phyloP scores from a whole-genome alignment of 1,139 yeast genomes.

The Taiozyma sp. region DNA sequence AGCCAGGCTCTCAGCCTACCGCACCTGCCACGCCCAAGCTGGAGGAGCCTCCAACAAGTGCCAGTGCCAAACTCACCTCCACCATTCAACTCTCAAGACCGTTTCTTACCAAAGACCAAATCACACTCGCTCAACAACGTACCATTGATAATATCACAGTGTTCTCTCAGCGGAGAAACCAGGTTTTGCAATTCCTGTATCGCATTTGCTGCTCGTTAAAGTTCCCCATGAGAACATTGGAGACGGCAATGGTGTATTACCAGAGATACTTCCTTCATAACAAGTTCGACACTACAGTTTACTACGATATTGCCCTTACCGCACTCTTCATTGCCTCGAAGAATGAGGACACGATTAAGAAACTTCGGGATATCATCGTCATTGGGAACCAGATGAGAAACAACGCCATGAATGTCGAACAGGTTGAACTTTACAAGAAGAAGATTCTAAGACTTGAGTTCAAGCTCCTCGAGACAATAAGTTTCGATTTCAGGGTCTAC shows the following conservation, averaged over 20 bases:
- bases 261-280: conserved; percentile 68
- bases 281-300: conserved; percentile 39
- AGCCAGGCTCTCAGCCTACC: not conserved
- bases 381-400: conserved; percentile 28
- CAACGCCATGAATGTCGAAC: conserved; percentile 24
- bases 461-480: conserved; percentile 65
- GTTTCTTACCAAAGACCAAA: conserved; percentile 51
- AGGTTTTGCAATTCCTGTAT: conserved; percentile 48
- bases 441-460: conserved; percentile 55
- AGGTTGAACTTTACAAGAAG: conserved; percentile 45
- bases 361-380: conserved; percentile 46
- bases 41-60: not conserved
- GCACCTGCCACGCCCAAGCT: not conserved
- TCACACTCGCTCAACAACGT: conserved; percentile 44
- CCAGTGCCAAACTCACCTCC: conserved; percentile 7
- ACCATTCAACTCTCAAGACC: conserved; percentile 57
- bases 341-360: conserved; percentile 85
- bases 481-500: conserved; percentile 65
- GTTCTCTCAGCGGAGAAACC: conserved; percentile 47
- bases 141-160: conserved; percentile 45
- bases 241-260: conserved; percentile 64
- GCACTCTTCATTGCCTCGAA: conserved; percentile 78
- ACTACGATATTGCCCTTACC: conserved; percentile 58
- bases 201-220: conserved; percentile 48
- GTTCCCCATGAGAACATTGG: conserved; percentile 62